Base-by-base conservation (phyloP, 2,329 filamentous ascomycete species). In the Alternaria tenuissima region DNA sequence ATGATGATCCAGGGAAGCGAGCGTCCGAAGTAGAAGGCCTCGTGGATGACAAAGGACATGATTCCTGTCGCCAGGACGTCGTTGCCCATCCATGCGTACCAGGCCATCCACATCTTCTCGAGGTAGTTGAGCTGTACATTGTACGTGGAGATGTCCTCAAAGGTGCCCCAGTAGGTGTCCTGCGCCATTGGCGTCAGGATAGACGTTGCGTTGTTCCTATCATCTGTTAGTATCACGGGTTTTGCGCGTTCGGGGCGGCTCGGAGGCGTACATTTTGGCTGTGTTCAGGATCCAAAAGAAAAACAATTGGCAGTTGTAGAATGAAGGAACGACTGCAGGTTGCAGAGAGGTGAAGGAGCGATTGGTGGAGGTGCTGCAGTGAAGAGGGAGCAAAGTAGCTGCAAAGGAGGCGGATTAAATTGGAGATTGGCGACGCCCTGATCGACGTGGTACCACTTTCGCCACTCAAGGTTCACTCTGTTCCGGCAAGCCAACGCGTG, bases 11-110 rank as follows among this genome's bases (percentile, higher is more conserved):
- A 99, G 1, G 95, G 95, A 61, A 98, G 77, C 61, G 86, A 91
- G 69, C 95, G 89, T 71, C 95, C 95, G 76, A 98, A 99, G 85
- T 99, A 99, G 74, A 99, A 87, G 41, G 88, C 56, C 81, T 99
- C 95, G 84, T 99, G 95, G 88, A 98, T 92, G 69, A 90, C 81
- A 80, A 99, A 99, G 73, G 93, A 97, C 91, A 98, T 91, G 83
- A 99, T 95, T 62, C 95, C 95, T 4, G 95, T 99, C 61, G 95
- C 95, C 64, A 99, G 89, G 55, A 91, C 90, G 82, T 99, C 95
- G 79, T 99, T 99, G 80, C 96, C 92, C 91, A 98, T 97, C 86
- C 89, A 99, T 16, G 94, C 87, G 80, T 99, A 99, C 94, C 93
- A 98, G 41, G 93, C 89, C 51, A 92, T 91, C 95, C 95, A 99